These are phyloP conservation scores for Calonectria crousiana DNA, from an alignment of 2,329 filamentous ascomycete genomes.

Conservation along the genomic window DNA sequence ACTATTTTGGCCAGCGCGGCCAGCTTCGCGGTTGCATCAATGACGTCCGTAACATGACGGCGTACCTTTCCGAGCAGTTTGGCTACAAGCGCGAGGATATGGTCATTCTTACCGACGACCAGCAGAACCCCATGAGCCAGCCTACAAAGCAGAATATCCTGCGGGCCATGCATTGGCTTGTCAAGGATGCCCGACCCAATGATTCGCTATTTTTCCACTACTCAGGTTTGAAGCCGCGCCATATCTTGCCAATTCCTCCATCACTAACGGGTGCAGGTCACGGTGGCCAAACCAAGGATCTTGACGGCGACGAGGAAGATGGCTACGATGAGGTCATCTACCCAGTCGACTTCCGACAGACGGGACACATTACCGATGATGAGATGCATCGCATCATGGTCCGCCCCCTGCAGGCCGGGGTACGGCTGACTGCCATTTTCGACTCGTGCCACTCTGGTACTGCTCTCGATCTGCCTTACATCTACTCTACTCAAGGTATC, in stretches of 20 bases:
- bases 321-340: constrained; percentile 89
- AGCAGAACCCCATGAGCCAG: constrained; percentile 97
- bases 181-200: constrained; percentile 91
- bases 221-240: constrained; percentile 72
- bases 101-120: constrained; percentile 96
- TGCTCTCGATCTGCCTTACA: constrained; percentile 74
- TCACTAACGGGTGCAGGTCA: constrained; percentile 65
- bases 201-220: constrained; percentile 99
- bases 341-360: constrained; percentile 82
- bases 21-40: constrained; percentile 96
- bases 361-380: constrained; percentile 86
- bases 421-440: constrained; percentile 72
- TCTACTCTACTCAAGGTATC: constrained; percentile 77
- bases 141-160: constrained; percentile 96
- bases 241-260: not conserved
- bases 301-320: constrained; percentile 84
- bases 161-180: constrained; percentile 96
- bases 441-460: constrained; percentile 77
- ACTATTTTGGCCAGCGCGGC: constrained; percentile 93
- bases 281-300: constrained; percentile 83
- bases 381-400: constrained; percentile 84
- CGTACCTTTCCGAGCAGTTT: constrained; percentile 88
- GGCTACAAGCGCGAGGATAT: constrained; percentile 96
- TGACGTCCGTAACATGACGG: constrained; percentile 97
- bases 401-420: constrained; percentile 65